A percentile compares a stretch with the other conserved stretches of the same genome.
Conservation (phyloP, 2,329 filamentous ascomycete species). For the Fusarium keratoplasticum region DNA sequence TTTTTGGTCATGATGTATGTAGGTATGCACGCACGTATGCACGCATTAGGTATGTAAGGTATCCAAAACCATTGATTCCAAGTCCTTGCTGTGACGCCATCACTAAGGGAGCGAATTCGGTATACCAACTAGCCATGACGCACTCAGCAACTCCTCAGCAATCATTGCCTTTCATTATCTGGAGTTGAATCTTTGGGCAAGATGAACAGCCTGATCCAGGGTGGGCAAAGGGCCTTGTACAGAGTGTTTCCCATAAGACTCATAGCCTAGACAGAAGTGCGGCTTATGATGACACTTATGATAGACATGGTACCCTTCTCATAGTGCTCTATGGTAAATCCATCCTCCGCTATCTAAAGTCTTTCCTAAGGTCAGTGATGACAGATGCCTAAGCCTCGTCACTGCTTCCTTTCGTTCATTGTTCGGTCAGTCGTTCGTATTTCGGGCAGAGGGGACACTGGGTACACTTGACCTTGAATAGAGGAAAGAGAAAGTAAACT, state of each 20-base stretch:
- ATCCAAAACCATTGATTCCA: background rate
- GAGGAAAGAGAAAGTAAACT: background rate
- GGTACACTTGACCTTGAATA: background rate
- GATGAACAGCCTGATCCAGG: background rate
- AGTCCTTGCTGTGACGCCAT: background rate
- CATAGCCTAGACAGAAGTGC: background rate
- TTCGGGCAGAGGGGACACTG: background rate
- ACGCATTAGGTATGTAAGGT: background rate
- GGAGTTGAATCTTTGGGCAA: background rate
- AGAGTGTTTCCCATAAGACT: background rate
- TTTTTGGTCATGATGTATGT: background rate
- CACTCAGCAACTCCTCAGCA: background rate
- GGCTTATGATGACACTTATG: background rate
- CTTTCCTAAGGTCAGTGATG: background rate
- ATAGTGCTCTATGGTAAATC: background rate
- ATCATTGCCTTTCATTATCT: background rate
- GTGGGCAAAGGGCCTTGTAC: background rate
- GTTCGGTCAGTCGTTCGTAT: background rate
- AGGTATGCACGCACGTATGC: constrained; percentile 2
- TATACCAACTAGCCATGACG: background rate
- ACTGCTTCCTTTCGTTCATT: background rate
- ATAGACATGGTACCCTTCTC: background rate
- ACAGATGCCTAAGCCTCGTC: background rate
- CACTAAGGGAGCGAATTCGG: background rate
- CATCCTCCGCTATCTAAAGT: background rate